These are phyloP conservation scores for Lumnitzera littorea DNA, from an alignment of 345 rosid genomes.

Conservation along the genomic window DNA sequence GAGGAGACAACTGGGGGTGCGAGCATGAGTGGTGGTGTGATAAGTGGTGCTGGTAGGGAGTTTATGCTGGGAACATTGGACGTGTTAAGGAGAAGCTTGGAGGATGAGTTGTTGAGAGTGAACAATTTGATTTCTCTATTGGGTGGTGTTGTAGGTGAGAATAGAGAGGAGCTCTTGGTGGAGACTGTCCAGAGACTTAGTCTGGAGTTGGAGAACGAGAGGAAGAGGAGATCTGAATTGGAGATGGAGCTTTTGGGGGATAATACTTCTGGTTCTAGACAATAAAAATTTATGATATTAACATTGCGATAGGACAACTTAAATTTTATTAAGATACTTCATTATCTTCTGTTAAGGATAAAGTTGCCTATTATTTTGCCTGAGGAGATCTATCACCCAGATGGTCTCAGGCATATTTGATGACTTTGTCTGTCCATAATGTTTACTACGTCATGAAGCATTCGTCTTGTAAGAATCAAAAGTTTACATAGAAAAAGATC, in stretches of 20 bases:
- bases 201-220: conserved; percentile 36
- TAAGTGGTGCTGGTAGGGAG: conserved; percentile 18
- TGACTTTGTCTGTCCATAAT: too few species aligned
- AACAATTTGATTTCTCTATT: conserved; percentile 33
- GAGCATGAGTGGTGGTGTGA: conserved; percentile 10
- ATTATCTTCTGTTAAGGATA: too few species aligned
- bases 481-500: too few species aligned
- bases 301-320: too few species aligned
- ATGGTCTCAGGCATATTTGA: too few species aligned
- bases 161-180: conserved; percentile 42
- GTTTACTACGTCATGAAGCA: too few species aligned
- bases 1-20: background rate
- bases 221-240: conserved; percentile 25
- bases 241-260: conserved; percentile 1
- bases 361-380: too few species aligned
- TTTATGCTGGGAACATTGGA: conserved; percentile 37
- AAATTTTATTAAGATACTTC: too few species aligned
- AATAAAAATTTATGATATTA: too few species aligned
- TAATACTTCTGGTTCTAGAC: too few species aligned
- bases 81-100: conserved; percentile 52
- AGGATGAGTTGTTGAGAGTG: conserved; percentile 53
- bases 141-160: conserved; percentile 9
- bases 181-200: conserved; percentile 37
- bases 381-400: too few species aligned
- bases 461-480: too few species aligned